Evolutionary conservation across 2,329 filamentous ascomycete genomes (phyloP).

Genomic region (Pseudogymnoascus sp.): DNA sequence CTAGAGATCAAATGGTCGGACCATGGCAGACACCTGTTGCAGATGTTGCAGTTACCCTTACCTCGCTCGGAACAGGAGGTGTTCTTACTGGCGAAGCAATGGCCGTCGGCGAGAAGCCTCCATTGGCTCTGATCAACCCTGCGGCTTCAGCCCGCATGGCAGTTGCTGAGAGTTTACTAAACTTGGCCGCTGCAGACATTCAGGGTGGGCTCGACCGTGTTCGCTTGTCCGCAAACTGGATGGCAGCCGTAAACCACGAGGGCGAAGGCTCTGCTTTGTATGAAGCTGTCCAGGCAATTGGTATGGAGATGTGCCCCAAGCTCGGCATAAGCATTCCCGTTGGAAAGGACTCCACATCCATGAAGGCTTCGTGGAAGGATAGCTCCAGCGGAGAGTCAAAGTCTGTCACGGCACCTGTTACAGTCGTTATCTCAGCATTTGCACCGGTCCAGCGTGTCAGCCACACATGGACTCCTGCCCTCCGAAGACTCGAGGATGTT

Average conservation of each 20-base stretch:
- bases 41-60: conserved; percentile 87
- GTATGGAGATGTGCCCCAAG: conserved; percentile 82
- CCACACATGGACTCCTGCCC: conserved; percentile 88
- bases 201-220: conserved; percentile 69
- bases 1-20: conserved; percentile 90
- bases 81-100: conserved; percentile 88
- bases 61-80: conserved; percentile 59
- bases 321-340: conserved; percentile 92
- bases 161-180: conserved; percentile 87
- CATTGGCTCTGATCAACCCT: conserved; percentile 79
- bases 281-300: conserved; percentile 87
- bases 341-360: conserved; percentile 96
- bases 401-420: conserved; percentile 87
- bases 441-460: conserved; percentile 72
- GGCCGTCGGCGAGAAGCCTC: conserved; percentile 91
- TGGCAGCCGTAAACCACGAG: conserved; percentile 90
- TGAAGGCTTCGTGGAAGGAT: conserved; percentile 95
- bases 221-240: conserved; percentile 94
- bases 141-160: conserved; percentile 93
- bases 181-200: conserved; percentile 73
- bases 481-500: conserved; percentile 75
- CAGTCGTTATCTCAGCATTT: conserved; percentile 85
- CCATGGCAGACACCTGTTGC: conserved; percentile 93
- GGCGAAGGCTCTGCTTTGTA: conserved; percentile 90
- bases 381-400: conserved; percentile 56